These are phyloP conservation scores for Leccinum incarnatum DNA, from an alignment of 768 basidiomycete genomes.

Conservation along the genomic window DNA sequence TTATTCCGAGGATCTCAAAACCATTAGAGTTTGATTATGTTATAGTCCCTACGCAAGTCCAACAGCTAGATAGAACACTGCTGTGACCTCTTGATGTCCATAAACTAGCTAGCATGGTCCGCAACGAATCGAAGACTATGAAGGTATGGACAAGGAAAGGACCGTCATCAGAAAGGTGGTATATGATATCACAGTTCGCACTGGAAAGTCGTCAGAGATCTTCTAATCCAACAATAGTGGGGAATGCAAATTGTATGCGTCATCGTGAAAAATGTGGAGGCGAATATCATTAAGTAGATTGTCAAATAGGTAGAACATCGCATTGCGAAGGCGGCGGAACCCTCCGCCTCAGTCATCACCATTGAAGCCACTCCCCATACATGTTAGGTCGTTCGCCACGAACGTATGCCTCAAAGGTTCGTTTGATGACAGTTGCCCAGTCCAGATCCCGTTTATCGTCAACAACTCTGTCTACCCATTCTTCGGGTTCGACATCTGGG, in stretches of 20 bases:
- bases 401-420: constrained; percentile 91
- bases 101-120: constrained; percentile 20
- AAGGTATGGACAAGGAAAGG: constrained; percentile 27
- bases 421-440: constrained; percentile 93
- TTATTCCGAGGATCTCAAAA: background rate
- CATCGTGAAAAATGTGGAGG: constrained; percentile 23
- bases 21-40: constrained; percentile 28
- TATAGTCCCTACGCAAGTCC: constrained; percentile 25
- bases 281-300: constrained; percentile 33
- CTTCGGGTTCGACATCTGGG: constrained; percentile 32
- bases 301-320: constrained; percentile 17
- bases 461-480: constrained; percentile 42
- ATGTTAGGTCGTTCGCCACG: constrained; percentile 91
- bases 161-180: constrained; percentile 29
- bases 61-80: constrained; percentile 15
- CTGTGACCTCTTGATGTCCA: constrained; percentile 3
- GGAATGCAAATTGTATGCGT: constrained; percentile 26
- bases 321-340: constrained; percentile 1
- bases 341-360: constrained; percentile 32
- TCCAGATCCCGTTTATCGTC: constrained; percentile 80
- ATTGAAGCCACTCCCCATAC: constrained; percentile 82
- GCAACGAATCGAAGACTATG: constrained; percentile 15
- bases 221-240: constrained; percentile 33
- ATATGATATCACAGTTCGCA: constrained; percentile 29
- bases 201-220: constrained; percentile 18